A percentile compares a stretch with the other conserved stretches of the same genome.
Conservation (phyloP, 305 asterid species). For the Solanum hybrid region DNA sequence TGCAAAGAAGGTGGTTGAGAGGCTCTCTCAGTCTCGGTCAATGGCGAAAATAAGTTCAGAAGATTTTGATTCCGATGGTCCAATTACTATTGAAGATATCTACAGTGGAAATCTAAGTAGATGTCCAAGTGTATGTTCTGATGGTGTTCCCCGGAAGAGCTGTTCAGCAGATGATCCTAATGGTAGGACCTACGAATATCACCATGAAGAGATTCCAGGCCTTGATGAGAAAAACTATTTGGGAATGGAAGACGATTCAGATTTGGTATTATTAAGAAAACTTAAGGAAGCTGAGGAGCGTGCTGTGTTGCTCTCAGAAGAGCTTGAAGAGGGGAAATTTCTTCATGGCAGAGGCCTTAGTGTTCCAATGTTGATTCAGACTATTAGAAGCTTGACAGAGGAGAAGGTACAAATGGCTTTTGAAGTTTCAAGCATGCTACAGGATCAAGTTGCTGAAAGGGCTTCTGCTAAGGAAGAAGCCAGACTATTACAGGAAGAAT, state of each 20-base stretch:
- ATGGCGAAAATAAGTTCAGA: slow-evolving; percentile 40
- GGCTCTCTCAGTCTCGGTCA: slow-evolving; percentile 69
- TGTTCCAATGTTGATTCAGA: slow-evolving; percentile 48
- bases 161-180: slow-evolving; percentile 28
- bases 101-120: slow-evolving; percentile 42
- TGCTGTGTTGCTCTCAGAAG: slow-evolving; percentile 55
- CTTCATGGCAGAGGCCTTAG: slow-evolving; percentile 44
- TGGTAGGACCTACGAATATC: slow-evolving; percentile 36
- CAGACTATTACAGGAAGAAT: slow-evolving; percentile 35
- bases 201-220: slow-evolving; percentile 28
- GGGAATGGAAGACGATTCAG: slow-evolving; percentile 30
- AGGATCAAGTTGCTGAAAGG: slow-evolving; percentile 75
- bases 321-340: slow-evolving; percentile 48
- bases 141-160: slow-evolving; percentile 31
- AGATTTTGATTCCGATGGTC: slow-evolving; percentile 49
- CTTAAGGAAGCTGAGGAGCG: slow-evolving; percentile 70
- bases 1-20: slow-evolving; percentile 87
- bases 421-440: slow-evolving; percentile 49
- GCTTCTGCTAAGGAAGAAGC: slow-evolving; percentile 54
- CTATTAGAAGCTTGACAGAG: slow-evolving; percentile 49
- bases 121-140: slow-evolving; percentile 43
- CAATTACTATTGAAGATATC: slow-evolving; percentile 88
- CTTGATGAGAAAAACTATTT: slow-evolving; percentile 31
- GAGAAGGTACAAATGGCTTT: slow-evolving; percentile 69
- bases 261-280: slow-evolving; percentile 36